Base-by-base conservation (phyloP, 2,329 filamentous ascomycete species). In the Fusarium denticulatum region DNA sequence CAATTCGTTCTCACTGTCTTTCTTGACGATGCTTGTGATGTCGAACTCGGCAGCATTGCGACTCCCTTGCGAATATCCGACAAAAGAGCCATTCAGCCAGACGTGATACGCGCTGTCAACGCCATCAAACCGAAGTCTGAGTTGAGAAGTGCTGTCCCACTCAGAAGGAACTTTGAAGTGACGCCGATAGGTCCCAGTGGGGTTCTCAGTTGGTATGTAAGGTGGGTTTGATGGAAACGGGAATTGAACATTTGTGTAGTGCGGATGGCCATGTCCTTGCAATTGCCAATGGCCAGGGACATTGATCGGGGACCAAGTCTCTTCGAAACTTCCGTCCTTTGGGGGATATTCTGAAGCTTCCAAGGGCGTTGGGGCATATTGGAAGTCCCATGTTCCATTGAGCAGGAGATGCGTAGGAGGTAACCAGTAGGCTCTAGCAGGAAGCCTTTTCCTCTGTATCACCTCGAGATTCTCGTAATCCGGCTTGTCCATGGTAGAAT, bases 181-280 rank as follows among this genome's bases (percentile, higher is more conserved):
- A 4, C 65, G 53, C 7, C 65, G 46, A 20, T 67, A 67, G 3
- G 53, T 67, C 1, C 65, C 65, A 0, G 63, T 67, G 3, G 65
- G 63, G 30, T 67, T 67, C 13, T 67, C 65, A 0, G 65, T 67
- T 2, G 65, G 63, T 8, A 67, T 67, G 5, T 47, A 61, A 22
- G 65, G 65, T 37, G 65, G 65, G 9, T 47, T 39, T 42, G 64
- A 67, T 1, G 65, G 65, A 36, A 67, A 67, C 1, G 65, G 65
- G 8, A 61, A 67, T 24, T 67, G 65, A 2, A 67, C 63, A 22
- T 67, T 67, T 2, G 65, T 67, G 20, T 67, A 67, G 55, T 67
- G 65, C 0, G 65, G 65, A 16, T 61, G 36, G 6, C 65, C 63
- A 28, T 61, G 39, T 7, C 65, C 63, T 16, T 67, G 65, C 5